Evolutionary conservation across 2,329 filamentous ascomycete genomes (phyloP).

Genomic region (Botrytis hyacinthi): DNA sequence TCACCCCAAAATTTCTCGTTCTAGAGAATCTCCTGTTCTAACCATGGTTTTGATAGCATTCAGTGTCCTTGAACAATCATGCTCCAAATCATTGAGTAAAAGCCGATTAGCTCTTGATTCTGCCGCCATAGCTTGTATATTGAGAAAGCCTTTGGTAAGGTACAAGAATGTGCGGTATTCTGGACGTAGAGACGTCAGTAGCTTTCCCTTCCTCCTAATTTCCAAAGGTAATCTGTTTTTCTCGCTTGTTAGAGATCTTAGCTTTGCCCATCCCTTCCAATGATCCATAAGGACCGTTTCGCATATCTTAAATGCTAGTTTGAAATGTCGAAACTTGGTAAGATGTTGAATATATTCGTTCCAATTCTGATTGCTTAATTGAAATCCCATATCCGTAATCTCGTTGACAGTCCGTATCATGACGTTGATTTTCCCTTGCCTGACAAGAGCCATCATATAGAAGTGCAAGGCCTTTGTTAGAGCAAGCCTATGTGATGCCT

Average conservation of each 20-base stretch:
- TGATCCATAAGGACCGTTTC: conserved; percentile 75
- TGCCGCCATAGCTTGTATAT: conserved; percentile 33
- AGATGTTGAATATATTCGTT: conserved; percentile 73
- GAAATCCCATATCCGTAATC: conserved; percentile 63
- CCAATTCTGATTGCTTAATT: conserved; percentile 74
- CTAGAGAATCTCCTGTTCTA: conserved; percentile 31
- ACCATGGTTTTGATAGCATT: conserved; percentile 36
- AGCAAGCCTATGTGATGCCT: conserved; percentile 43
- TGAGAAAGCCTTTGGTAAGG: conserved; percentile 34
- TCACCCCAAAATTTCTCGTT: conserved; percentile 27
- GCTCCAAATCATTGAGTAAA: conserved; percentile 33
- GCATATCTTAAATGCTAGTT: conserved; percentile 70
- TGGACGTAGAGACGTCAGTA: conserved; percentile 32
- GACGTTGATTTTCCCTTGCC: conserved; percentile 52
- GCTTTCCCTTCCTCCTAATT: conserved; percentile 29
- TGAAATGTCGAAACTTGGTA: conserved; percentile 55
- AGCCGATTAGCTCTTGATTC: conserved; percentile 31
- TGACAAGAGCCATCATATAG: conserved; percentile 50
- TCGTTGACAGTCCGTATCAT: conserved; percentile 51
- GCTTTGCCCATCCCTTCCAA: conserved; percentile 68
- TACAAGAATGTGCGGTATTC: conserved; percentile 35
- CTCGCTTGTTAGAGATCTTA: conserved; percentile 30
- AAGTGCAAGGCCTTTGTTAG: conserved; percentile 44
- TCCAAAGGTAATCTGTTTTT: conserved; percentile 32
- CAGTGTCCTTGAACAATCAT: conserved; percentile 35